A percentile compares a stretch with the other conserved stretches of the same genome.
Evolutionary conservation across 1,284 basidiomycete species (phyloP).

Genomic region (Schizopora paradoxa): DNA sequence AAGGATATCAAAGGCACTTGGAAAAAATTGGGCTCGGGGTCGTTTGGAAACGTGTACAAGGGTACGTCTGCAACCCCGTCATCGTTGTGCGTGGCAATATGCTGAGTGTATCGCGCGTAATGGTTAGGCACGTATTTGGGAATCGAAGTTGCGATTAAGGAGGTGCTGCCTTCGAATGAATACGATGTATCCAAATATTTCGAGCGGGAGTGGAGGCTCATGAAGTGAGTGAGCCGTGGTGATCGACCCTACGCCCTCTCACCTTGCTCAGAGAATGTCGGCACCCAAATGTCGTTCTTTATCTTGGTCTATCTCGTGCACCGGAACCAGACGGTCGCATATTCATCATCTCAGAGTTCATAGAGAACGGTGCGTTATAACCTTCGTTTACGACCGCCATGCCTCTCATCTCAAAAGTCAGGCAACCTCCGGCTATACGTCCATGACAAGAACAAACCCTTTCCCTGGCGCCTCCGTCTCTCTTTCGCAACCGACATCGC

Average conservation of each 20-base stretch:
- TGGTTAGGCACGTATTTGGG: conserved; percentile 80
- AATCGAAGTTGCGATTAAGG: conserved; percentile 95
- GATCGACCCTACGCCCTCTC: not conserved
- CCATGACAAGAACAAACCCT: conserved; percentile 69
- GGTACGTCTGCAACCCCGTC: conserved; percentile 39
- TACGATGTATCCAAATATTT: conserved; percentile 98
- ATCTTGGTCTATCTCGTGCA: conserved; percentile 87
- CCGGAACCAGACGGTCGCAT: conserved; percentile 79
- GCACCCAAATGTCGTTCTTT: conserved; percentile 92
- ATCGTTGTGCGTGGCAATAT: not conserved
- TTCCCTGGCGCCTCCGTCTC: conserved; percentile 87
- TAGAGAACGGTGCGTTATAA: conserved; percentile 65
- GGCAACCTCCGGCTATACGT: conserved; percentile 87
- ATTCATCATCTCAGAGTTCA: conserved; percentile 87
- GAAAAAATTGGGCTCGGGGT: conserved; percentile 85
- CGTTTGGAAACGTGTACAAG: conserved; percentile 90
- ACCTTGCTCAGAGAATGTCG: conserved; percentile 55
- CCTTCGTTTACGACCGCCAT: conserved; percentile 16
- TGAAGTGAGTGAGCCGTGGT: conserved; percentile 52
- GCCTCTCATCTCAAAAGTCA: conserved; percentile 24
- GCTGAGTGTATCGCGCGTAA: conserved; percentile 19
- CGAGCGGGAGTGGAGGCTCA: conserved; percentile 93
- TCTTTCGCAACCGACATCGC: conserved; percentile 94
- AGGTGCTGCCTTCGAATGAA: conserved; percentile 82
- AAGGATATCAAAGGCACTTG: conserved; percentile 86